Conservation (phyloP, 345 rosid genomes). For the Erodium maritimum region DNA sequence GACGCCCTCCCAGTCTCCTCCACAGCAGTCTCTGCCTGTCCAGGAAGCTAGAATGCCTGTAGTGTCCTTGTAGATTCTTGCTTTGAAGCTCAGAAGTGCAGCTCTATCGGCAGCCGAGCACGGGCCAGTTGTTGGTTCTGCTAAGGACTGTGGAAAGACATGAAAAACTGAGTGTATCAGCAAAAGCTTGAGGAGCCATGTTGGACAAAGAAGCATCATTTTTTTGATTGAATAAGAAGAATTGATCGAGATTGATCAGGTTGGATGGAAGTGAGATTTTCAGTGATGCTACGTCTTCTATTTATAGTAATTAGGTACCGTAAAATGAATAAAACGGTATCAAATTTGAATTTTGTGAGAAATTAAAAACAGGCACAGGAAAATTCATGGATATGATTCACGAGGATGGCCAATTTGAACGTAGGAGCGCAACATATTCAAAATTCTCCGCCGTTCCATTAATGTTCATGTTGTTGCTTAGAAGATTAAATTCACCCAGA, state of each 20-base stretch:
- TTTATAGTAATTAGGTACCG: constrained; percentile 28
- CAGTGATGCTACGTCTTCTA: constrained; percentile 18
- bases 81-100: constrained; percentile 69
- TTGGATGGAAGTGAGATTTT: constrained; percentile 17
- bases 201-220: constrained; percentile 40
- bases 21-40: constrained; percentile 65
- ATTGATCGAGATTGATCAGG: constrained; percentile 6
- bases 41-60: constrained; percentile 56
- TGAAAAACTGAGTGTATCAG: constrained; percentile 13
- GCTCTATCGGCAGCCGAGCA: constrained; percentile 58
- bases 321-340: background rate
- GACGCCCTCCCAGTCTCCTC: constrained; percentile 90
- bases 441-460: constrained; percentile 1
- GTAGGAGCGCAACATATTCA: constrained; percentile 58
- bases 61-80: constrained; percentile 57
- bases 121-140: constrained; percentile 14
- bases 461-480: too few species aligned
- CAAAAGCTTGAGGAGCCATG: constrained; percentile 42
- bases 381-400: constrained; percentile 23
- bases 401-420: constrained; percentile 27
- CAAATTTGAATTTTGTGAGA: background rate
- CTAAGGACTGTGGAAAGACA: constrained; percentile 15
- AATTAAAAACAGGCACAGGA: constrained; percentile 51
- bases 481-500: too few species aligned
- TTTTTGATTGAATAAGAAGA: constrained; percentile 30